A percentile compares a stretch with the other conserved stretches of the same genome.
These are phyloP conservation scores for Deuterostichococcus epilithicus DNA, from an alignment of 139 green algal species.

Conservation along the genomic window DNA sequence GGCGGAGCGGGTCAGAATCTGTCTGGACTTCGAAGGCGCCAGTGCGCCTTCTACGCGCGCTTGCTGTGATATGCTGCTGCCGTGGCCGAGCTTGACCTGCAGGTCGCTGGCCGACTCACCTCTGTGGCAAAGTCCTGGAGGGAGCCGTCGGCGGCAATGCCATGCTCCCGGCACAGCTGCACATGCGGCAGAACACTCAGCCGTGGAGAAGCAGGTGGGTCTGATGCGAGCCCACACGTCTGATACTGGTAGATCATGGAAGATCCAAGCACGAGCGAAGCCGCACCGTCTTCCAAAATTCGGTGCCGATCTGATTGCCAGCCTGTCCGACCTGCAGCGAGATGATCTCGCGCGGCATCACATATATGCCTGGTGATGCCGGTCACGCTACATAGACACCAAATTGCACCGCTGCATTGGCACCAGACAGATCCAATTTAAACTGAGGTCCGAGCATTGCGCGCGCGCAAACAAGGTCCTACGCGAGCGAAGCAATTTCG, in stretches of 20 bases:
- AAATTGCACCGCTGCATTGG: no score
- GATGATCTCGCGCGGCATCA: conserved; percentile 97
- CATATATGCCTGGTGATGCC: no score
- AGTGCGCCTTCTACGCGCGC: neutral
- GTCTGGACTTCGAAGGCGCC: neutral
- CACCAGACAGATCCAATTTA: no score
- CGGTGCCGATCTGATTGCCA: conserved; percentile 96
- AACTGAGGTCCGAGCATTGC: no score
- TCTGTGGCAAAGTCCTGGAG: conserved; percentile 84
- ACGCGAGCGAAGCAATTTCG: no score
- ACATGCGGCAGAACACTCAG: neutral
- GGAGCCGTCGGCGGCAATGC: conserved; percentile 94
- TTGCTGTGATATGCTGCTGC: no score
- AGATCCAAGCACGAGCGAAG: neutral
- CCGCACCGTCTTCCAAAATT: conserved; percentile 87
- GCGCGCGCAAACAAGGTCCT: no score
- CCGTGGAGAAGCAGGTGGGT: neutral
- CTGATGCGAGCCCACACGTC: neutral
- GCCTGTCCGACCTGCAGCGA: conserved; percentile 97
- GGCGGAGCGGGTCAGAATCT: no score
- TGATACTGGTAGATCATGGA: neutral
- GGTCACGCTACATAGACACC: no score
- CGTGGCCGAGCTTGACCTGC: no score
- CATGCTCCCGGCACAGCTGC: conserved; percentile 93
- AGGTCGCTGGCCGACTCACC: conserved; percentile 18